A percentile compares a stretch with the other conserved stretches of the same genome.
Evolutionary conservation across 129 eudicot species (phyloP).

Genomic region (Glebionis coronaria): DNA sequence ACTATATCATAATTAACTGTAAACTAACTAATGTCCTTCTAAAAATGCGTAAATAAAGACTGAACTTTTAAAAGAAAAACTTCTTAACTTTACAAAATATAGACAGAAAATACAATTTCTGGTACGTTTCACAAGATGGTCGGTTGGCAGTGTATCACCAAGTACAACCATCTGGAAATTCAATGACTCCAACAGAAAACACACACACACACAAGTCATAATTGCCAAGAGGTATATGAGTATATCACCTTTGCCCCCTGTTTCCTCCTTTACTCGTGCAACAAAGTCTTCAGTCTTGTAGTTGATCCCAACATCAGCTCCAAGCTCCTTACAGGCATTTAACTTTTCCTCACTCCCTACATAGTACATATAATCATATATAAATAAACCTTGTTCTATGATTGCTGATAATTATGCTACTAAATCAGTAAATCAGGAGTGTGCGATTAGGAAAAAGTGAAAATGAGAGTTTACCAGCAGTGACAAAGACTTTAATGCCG

Average conservation of each 20-base stretch:
- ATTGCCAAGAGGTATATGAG: neutral
- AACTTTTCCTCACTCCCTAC: conserved; percentile 89
- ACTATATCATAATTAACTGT: neutral
- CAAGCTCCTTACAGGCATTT: conserved; percentile 81
- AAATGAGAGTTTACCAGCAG: conserved; percentile 60
- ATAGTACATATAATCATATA: neutral
- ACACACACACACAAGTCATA: neutral
- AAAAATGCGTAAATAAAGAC: neutral
- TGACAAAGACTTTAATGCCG: conserved; percentile 74
- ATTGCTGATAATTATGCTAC: neutral
- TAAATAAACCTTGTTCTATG: neutral
- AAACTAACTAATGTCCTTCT: conserved; percentile 8
- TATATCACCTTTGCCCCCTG: conserved; percentile 77
- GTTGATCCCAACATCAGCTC: conserved; percentile 94
- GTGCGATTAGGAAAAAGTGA: neutral
- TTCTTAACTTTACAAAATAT: neutral
- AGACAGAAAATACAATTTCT: neutral
- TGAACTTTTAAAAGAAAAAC: neutral
- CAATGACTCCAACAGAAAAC: neutral
- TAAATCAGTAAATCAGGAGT: conserved; percentile 1
- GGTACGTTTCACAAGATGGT: neutral
- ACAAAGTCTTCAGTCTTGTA: conserved; percentile 95
- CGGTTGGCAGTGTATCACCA: neutral
- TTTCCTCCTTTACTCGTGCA: conserved; percentile 95
- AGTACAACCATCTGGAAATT: neutral